Base-by-base conservation (phyloP, 208 protist genomes). In the Trichomonas vaginalis region DNA sequence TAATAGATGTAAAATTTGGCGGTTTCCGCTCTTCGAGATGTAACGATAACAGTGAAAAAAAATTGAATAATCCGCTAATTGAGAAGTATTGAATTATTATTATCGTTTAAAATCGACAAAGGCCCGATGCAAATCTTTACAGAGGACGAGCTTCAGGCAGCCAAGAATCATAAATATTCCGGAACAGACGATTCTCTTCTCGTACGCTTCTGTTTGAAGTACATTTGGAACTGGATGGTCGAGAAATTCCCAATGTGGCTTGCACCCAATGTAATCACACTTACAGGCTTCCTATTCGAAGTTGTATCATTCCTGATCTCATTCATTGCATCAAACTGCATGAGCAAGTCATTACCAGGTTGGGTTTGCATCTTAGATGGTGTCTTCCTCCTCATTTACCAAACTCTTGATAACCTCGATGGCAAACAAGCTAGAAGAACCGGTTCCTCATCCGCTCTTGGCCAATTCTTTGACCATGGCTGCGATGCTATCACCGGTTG, bases 381-480 rank as follows among this genome's bases (percentile, higher is more conserved):
- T 8, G 37, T 87, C n/a, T 46, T 15, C 10, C 42, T 96, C 9
- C 96, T 96, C 37, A 15, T 96, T 21, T 96, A 96, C 79, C 96
- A 96, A 56, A 96, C 96, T 14, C 46, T 96, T 8, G 96, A 96
- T 83, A 56, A 42, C 9, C 92, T 96, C 45, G 96, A 96, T 83
- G 96, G 96, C 12, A 83, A 95, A 62, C 96, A 96, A 95, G 96
- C 96, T 86, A 35, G 96, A 27, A 83, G 96, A 40, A 96, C 95
- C 4, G 21, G 21, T 17, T 56, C 42, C 17, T 86, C 51, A 35
- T 96, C 96, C 8, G 45, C 96, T 27, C 96, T 96, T 40, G 96
- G 96, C 15, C 95, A 96, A 95, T 86, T 96, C 23, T 96, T 96
- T 88, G 96, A 96, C 61, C 96, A 96, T 96, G 96, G 96, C 23